Evolutionary conservation across 2,329 filamentous ascomycete genomes (phyloP).

Genomic region (Xylaria sp.): DNA sequence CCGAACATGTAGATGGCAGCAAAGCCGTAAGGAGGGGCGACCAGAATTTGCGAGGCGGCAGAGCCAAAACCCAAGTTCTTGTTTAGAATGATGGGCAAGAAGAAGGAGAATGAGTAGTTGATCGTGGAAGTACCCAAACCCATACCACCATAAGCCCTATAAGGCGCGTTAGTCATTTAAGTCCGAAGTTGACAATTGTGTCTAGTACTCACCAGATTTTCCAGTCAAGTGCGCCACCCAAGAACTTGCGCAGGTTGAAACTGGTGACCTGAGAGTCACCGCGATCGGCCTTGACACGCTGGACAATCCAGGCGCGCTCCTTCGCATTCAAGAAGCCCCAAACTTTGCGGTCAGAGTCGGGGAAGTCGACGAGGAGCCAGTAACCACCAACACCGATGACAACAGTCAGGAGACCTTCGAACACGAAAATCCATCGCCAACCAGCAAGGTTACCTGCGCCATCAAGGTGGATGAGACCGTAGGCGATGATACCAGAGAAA

Average conservation of each 20-base stretch:
- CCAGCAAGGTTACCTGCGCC: slow-evolving; percentile 64
- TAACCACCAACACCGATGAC: slow-evolving; percentile 53
- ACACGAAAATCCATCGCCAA: slow-evolving; percentile 76
- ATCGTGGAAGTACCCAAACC: slow-evolving; percentile 76
- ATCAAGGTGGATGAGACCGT: slow-evolving; percentile 73
- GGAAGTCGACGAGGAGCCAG: slow-evolving; percentile 61
- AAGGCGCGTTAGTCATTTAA: slow-evolving; percentile 58
- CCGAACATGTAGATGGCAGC: slow-evolving; percentile 70
- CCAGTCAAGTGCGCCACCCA: slow-evolving; percentile 51
- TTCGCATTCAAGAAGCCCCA: slow-evolving; percentile 54
- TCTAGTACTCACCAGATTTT: slow-evolving; percentile 54
- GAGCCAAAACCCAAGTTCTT: slow-evolving; percentile 71
- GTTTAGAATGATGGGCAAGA: slow-evolving; percentile 79
- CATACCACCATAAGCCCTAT: slow-evolving; percentile 69
- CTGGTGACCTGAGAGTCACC: slow-evolving; percentile 59
- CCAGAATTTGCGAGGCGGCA: slow-evolving; percentile 73
- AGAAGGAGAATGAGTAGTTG: slow-evolving; percentile 80
- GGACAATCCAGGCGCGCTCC: slow-evolving; percentile 53
- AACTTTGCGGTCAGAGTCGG: slow-evolving; percentile 54
- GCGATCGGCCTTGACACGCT: slow-evolving; percentile 57
- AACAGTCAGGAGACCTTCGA: slow-evolving; percentile 65
- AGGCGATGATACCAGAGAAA: slow-evolving; percentile 75
- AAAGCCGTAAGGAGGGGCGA: slow-evolving; percentile 75
- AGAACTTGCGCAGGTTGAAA: slow-evolving; percentile 53
- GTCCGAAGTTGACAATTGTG: neutral